A percentile compares a stretch with the other conserved stretches of the same genome.
These are phyloP conservation scores for Nemania sp. DNA, from an alignment of 2,329 filamentous ascomycete species.

Conservation along the genomic window DNA sequence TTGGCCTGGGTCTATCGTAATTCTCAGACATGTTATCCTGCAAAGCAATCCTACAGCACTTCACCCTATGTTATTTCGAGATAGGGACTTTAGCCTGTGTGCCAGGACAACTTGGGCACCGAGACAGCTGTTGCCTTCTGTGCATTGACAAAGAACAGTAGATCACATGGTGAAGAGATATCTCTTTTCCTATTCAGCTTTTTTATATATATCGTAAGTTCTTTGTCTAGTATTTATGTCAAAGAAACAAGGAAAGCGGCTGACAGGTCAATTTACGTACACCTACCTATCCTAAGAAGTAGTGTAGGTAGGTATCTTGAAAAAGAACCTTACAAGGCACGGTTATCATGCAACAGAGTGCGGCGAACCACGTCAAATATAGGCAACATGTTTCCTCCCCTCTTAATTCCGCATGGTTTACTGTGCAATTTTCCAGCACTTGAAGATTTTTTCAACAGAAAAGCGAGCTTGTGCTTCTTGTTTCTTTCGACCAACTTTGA, in stretches of 20 bases:
- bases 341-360: too few relatives aligned
- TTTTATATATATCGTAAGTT: neutral
- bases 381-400: too few relatives aligned
- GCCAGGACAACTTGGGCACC: neutral
- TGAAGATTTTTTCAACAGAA: too few relatives aligned
- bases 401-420: too few relatives aligned
- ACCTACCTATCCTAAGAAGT: too few relatives aligned
- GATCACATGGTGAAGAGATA: neutral
- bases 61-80: neutral
- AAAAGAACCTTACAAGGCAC: too few relatives aligned
- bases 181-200: constrained; percentile 8
- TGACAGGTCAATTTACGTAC: neutral
- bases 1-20: constrained; percentile 1
- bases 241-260: constrained; percentile 10
- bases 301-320: too few relatives aligned
- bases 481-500: too few relatives aligned
- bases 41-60: neutral
- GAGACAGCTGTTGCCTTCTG: neutral
- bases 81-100: neutral
- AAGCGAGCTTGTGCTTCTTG: too few relatives aligned
- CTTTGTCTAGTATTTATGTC: constrained; percentile 20
- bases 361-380: too few relatives aligned
- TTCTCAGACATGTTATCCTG: constrained; percentile 20
- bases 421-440: too few relatives aligned
- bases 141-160: constrained; percentile 22